Evolutionary conservation across 192 early-diverging fungal genomes (phyloP).

Genomic region (Coemansia sp.): DNA sequence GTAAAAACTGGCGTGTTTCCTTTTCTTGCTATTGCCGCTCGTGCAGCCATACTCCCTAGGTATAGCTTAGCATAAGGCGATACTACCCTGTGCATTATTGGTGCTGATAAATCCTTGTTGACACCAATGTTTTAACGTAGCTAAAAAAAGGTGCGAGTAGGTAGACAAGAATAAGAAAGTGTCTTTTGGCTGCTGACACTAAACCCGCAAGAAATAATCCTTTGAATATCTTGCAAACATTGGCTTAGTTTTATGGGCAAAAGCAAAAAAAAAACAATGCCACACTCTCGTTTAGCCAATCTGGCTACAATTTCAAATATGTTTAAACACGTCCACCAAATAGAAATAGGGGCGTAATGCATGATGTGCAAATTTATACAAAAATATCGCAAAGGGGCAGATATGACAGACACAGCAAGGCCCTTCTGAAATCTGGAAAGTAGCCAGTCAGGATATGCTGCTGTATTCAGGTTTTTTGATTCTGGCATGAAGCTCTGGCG

Average conservation of each 20-base stretch:
- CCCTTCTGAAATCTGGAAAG: background rate
- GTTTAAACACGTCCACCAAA: too few relatives aligned
- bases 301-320: too few relatives aligned
- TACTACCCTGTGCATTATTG: background rate
- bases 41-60: background rate
- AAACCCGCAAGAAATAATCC: too few relatives aligned
- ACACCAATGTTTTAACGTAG: too few relatives aligned
- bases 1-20: background rate
- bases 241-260: background rate
- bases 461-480: background rate
- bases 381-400: background rate
- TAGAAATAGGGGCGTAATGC: too few relatives aligned
- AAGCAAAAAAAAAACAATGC: too few relatives aligned
- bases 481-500: background rate
- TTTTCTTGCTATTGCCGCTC: background rate
- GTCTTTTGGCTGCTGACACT: too few relatives aligned
- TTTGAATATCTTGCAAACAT: too few relatives aligned
- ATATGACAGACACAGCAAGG: background rate
- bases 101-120: background rate
- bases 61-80: background rate
- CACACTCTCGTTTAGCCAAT: too few relatives aligned
- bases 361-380: background rate
- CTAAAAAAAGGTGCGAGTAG: too few relatives aligned
- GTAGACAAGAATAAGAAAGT: background rate
- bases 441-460: background rate